A percentile compares a stretch with the other conserved stretches of the same genome.
phyloP scores from a whole-genome alignment of 306 rosid species.

The Begonia peltatifolia region DNA sequence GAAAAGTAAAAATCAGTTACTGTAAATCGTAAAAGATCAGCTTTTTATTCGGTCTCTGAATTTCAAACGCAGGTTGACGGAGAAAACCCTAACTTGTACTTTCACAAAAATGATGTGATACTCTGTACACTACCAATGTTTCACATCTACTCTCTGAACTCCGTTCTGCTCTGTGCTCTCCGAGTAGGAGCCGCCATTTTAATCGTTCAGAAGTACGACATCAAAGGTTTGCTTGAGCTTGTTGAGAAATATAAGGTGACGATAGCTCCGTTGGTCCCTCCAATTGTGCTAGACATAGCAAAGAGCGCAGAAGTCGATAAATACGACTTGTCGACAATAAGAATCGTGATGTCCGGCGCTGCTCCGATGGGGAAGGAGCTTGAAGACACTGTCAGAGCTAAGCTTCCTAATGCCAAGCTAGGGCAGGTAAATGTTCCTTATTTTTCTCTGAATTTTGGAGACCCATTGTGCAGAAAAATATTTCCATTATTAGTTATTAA shows the following conservation, averaged over 20 bases:
- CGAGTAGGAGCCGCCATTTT: conserved; percentile 55
- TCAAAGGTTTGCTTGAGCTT: conserved; percentile 23
- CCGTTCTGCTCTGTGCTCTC: conserved; percentile 52
- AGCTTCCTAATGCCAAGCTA: conserved; percentile 53
- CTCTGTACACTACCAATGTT: conserved; percentile 58
- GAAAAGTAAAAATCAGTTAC: too few relatives aligned
- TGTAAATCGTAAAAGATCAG: too few relatives aligned
- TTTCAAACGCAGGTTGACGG: conserved; percentile 41
- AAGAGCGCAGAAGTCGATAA: conserved; percentile 26
- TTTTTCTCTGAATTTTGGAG: too few relatives aligned
- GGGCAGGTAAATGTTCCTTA: conserved; percentile 40
- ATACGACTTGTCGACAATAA: conserved; percentile 45
- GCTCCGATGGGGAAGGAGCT: conserved; percentile 73
- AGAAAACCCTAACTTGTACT: conserved; percentile 59
- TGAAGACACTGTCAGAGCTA: conserved; percentile 35
- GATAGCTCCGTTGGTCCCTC: conserved; percentile 49
- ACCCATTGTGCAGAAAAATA: too few relatives aligned
- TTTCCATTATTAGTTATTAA: too few relatives aligned
- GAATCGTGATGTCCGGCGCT: conserved; percentile 49
- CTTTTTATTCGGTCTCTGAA: not conserved
- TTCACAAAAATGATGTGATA: conserved; percentile 29
- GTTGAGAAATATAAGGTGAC: conserved; percentile 31
- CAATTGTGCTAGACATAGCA: conserved; percentile 45
- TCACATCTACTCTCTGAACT: conserved; percentile 69
- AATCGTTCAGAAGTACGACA: conserved; percentile 54